Conservation (phyloP, 169 alveolate genomes). For the Theileria parva region DNA sequence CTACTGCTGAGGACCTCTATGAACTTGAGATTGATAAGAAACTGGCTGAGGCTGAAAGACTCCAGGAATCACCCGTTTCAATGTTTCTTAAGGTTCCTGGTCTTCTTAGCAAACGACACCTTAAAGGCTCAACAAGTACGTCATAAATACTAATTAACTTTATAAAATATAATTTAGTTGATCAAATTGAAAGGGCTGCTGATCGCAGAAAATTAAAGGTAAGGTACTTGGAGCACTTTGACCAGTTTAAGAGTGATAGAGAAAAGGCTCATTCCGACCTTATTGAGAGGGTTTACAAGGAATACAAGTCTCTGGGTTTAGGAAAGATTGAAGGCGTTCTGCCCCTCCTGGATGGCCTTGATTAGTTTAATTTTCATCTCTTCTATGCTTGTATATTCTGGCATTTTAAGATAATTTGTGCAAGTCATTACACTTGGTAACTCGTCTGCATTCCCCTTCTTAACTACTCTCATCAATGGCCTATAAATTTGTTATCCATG, state of each 20-base stretch:
- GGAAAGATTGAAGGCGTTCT: constrained; percentile 83
- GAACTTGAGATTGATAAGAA: background rate
- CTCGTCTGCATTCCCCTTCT: constrained; percentile 74
- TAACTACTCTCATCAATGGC: constrained; percentile 84
- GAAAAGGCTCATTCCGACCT: constrained; percentile 12
- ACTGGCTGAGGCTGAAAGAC: background rate
- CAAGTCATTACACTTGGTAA: constrained; percentile 95
- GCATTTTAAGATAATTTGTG: constrained; percentile 91
- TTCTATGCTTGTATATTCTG: constrained; percentile 86
- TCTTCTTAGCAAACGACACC: background rate
- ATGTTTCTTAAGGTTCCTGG: background rate
- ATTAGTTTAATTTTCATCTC: constrained; percentile 78
- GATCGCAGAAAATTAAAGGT: background rate
- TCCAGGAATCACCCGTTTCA: background rate
- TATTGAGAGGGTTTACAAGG: background rate
- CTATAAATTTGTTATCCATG: constrained; percentile 22
- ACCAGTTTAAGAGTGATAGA: background rate
- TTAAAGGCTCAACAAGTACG: background rate
- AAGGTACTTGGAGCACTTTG: background rate
- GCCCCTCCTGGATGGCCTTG: constrained; percentile 91
- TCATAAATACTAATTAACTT: background rate
- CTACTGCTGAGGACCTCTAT: background rate
- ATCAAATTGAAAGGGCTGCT: constrained; percentile 2
- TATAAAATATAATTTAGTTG: background rate
- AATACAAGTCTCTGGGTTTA: constrained; percentile 33